These are phyloP conservation scores for Paramecium sonneborni DNA, from an alignment of 73 alveolate genomes.

Conservation along the genomic window DNA sequence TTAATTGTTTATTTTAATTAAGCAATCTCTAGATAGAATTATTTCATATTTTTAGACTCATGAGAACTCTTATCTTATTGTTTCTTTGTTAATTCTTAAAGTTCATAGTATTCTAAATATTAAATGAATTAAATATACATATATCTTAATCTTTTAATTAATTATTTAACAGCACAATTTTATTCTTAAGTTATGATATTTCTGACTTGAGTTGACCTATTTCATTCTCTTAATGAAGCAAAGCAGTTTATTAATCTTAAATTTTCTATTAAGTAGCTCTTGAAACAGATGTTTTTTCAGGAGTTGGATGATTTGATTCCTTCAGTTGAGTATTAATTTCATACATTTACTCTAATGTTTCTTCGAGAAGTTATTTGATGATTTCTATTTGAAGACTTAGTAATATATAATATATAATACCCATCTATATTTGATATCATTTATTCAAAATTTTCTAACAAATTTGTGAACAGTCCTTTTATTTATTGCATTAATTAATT, in stretches of 20 bases:
- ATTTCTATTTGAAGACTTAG: background rate
- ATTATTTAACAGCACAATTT: constrained; percentile 14
- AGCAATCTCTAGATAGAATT: constrained; percentile 18
- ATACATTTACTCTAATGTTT: constrained; percentile 6
- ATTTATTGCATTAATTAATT: background rate
- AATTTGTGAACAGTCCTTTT: background rate
- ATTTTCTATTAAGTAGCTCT: constrained; percentile 24
- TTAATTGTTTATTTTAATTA: background rate
- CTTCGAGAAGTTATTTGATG: constrained; percentile 30
- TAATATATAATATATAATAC: background rate
- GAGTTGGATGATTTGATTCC: constrained; percentile 1
- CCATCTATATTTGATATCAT: constrained; percentile 27
- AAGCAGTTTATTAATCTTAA: constrained; percentile 10
- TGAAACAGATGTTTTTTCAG: background rate
- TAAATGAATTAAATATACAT: background rate
- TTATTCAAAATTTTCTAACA: constrained; percentile 31
- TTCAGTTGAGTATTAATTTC: background rate
- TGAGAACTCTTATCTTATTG: background rate
- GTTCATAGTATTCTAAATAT: background rate
- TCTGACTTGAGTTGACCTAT: background rate
- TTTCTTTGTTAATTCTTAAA: background rate
- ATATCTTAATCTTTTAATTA: background rate
- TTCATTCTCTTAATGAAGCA: background rate
- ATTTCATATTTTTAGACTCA: background rate
- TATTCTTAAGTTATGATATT: background rate